phyloP scores from a whole-genome alignment of 1,284 basidiomycete genomes.

The Malassezia globosa region DNA sequence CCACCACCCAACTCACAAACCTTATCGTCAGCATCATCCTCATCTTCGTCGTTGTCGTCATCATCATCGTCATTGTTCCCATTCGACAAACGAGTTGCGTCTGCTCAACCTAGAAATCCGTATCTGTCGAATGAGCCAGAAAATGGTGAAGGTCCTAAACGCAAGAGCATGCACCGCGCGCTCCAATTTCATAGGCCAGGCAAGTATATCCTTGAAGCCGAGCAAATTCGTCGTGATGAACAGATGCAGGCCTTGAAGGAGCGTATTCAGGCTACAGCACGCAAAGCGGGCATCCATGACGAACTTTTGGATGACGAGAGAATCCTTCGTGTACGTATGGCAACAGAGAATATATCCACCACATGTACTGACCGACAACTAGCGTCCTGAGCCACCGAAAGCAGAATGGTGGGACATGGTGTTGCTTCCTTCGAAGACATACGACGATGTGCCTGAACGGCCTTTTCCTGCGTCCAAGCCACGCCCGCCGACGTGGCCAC shows the following conservation, averaged over 20 bases:
- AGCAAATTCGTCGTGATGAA: slow-evolving; percentile 47
- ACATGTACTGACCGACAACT: slow-evolving; percentile 5
- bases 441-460: slow-evolving; percentile 55
- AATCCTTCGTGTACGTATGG: slow-evolving; percentile 48
- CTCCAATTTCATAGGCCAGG: slow-evolving; percentile 42
- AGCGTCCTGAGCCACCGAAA: slow-evolving; percentile 73
- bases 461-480: slow-evolving; percentile 52
- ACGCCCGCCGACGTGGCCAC: slow-evolving; percentile 49
- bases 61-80: background rate
- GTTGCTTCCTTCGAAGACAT: slow-evolving; percentile 66
- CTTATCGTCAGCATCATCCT: too few species aligned
- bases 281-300: slow-evolving; percentile 81
- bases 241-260: slow-evolving; percentile 84
- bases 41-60: background rate
- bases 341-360: background rate
- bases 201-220: slow-evolving; percentile 35
- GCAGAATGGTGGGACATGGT: slow-evolving; percentile 96
- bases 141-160: slow-evolving; percentile 13
- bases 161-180: slow-evolving; percentile 32
- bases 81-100: background rate
- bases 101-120: slow-evolving; percentile 22
- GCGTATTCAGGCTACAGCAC: slow-evolving; percentile 77
- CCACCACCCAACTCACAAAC: background rate
- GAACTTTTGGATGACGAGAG: slow-evolving; percentile 81
- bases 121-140: slow-evolving; percentile 19